Evolutionary conservation across 257 asterid genomes (phyloP).

Genomic region (Plantago ovata): DNA sequence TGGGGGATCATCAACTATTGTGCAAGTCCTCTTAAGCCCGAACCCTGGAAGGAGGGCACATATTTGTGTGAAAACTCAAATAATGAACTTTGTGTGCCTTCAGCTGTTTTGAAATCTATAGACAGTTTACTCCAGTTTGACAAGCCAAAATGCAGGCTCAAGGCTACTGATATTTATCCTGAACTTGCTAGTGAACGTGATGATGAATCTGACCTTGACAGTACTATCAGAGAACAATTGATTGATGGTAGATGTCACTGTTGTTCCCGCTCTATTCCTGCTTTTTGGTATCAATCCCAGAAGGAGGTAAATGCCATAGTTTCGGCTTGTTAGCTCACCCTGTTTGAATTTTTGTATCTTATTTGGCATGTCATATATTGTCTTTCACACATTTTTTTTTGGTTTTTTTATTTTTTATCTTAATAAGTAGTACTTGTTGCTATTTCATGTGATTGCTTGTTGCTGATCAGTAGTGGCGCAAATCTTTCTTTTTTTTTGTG

Average conservation of each 20-base stretch:
- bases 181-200: slow-evolving; percentile 48
- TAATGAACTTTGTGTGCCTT: slow-evolving; percentile 79
- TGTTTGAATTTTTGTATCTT: neutral
- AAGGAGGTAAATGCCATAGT: slow-evolving; percentile 63
- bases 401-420: too few relatives aligned
- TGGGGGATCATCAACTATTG: slow-evolving; percentile 98
- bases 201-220: slow-evolving; percentile 61
- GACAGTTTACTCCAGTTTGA: slow-evolving; percentile 93
- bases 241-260: slow-evolving; percentile 64
- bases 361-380: neutral
- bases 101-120: slow-evolving; percentile 76
- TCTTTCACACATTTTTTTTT: neutral
- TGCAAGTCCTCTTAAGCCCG: slow-evolving; percentile 55
- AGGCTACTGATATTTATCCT: slow-evolving; percentile 76
- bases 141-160: slow-evolving; percentile 79
- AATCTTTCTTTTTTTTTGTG: too few relatives aligned
- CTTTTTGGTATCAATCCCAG: slow-evolving; percentile 75
- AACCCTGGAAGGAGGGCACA: slow-evolving; percentile 51
- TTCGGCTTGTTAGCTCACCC: neutral
- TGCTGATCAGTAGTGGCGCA: too few relatives aligned
- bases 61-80: slow-evolving; percentile 66
- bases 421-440: too few relatives aligned
- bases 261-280: slow-evolving; percentile 65
- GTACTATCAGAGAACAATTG: slow-evolving; percentile 63
- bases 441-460: neutral